Evolutionary conservation across 116 monocot species (phyloP), one percentile per base, ranked within the genome.

Genomic region (Iris pallida): DNA sequence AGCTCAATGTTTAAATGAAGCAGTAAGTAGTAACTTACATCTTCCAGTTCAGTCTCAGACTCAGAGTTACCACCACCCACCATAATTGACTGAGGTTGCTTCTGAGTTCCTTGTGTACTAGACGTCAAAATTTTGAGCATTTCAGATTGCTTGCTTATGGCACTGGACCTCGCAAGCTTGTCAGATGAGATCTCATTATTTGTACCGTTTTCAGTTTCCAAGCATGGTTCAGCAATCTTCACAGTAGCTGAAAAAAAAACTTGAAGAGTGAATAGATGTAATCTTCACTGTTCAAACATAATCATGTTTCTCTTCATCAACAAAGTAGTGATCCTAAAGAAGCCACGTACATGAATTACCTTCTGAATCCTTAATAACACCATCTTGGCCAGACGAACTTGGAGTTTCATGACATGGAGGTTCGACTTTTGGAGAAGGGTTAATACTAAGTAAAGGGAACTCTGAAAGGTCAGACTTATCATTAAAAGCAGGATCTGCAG

Each of bases 1-100:
- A 30, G 30, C 30, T 30, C 30, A 30, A 30, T 30, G 3, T 30
- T 68, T 30, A 43, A 63, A 62, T 18, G 41, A 61, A 16, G 55
- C 19, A 63, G 42, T 48, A 74, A 73, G 67, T 42, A 71, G 60
- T 16, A n/a, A 70, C 87, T 82, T 73, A 91, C 91, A 78, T 91
- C 92, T 71, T 80, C 76, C 69, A 82, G 75, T 63, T 54, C 54
- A 15, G 53, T 43, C 14, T 85, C 85, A 75, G 83, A 69, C 5
- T 81, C 86, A 51, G 63, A 64, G 63, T 60, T 58, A 30, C 3
- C 30, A 64, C 55, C 56, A 52, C 58, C 57, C 40, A 68, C 71
- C n/a, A 66, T 52, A 6, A 5, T 78, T 42, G 19, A 53, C 49
- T 63, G 68, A 71, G 58, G 9, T 55, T 71, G 73, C 11, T 53